Percentiles rank a stretch among this genome's conserved stretches.
Conservation (phyloP, 768 basidiomycete genomes). For the Vararia minispora region DNA sequence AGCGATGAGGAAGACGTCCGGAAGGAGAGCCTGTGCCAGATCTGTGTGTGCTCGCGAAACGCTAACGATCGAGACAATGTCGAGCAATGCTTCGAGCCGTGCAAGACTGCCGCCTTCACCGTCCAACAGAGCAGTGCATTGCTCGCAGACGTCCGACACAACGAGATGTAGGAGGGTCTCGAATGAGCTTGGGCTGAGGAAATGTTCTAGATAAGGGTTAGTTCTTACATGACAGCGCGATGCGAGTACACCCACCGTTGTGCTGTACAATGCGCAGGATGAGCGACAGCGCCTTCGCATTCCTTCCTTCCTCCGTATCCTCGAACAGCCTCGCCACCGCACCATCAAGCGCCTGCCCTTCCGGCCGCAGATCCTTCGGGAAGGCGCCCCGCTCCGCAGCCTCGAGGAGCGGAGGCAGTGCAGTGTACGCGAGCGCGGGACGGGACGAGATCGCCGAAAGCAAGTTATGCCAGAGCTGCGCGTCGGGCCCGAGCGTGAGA, state of each 20-base stretch:
- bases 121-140: conserved; percentile 6
- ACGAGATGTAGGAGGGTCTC: conserved; percentile 17
- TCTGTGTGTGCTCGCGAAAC: conserved; percentile 4
- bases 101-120: conserved; percentile 2
- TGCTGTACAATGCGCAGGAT: conserved; percentile 28
- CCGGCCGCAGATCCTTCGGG: conserved; percentile 35
- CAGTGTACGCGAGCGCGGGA: conserved; percentile 18
- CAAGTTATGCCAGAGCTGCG: conserved; percentile 38
- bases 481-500: conserved; percentile 29
- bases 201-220: conserved; percentile 16
- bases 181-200: conserved; percentile 23
- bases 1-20: conserved; percentile 36
- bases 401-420: conserved; percentile 30
- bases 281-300: conserved; percentile 21
- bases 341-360: conserved; percentile 32
- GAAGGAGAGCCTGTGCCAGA: conserved; percentile 21
- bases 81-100: conserved; percentile 2
- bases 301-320: conserved; percentile 22
- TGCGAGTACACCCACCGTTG: conserved; percentile 26
- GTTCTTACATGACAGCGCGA: not conserved
- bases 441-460: conserved; percentile 30
- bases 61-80: conserved; percentile 7
- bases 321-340: conserved; percentile 30
- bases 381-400: conserved; percentile 28
- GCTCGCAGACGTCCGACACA: conserved; percentile 10